A percentile compares a stretch with the other conserved stretches of the same genome.
phyloP scores from a whole-genome alignment of 768 basidiomycete genomes.

The Cyathus striatus region DNA sequence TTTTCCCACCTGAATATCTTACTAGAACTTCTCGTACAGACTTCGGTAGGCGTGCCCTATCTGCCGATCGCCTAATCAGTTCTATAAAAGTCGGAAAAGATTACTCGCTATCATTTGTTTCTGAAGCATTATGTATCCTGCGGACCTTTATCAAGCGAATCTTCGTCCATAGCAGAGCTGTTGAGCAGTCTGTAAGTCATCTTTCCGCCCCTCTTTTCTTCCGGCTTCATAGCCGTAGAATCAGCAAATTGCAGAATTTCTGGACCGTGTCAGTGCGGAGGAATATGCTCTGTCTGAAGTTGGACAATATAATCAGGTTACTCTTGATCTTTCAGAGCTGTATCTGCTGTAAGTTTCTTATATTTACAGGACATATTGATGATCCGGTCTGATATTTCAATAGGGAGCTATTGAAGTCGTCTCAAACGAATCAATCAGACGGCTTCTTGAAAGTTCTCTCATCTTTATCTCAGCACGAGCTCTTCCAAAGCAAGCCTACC shows the following conservation, averaged over 20 bases:
- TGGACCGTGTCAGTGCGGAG: conserved; percentile 31
- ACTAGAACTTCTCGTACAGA: conserved; percentile 43
- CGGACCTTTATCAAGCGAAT: conserved; percentile 27
- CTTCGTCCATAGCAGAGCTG: conserved; percentile 16
- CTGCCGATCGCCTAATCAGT: conserved; percentile 34
- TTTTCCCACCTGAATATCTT: conserved; percentile 62
- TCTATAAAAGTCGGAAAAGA: conserved; percentile 5
- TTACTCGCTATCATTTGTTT: conserved; percentile 2
- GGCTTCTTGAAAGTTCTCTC: conserved; percentile 6
- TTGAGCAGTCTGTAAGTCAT: conserved; percentile 19
- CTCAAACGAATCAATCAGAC: conserved; percentile 10
- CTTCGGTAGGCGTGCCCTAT: conserved; percentile 48
- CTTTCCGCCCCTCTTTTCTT: no score
- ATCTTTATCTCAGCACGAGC: conserved; percentile 7
- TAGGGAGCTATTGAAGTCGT: conserved; percentile 18
- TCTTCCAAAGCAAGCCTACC: conserved; percentile 4
- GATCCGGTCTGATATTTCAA: not conserved
- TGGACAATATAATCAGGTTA: conserved; percentile 24
- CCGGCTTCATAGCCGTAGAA: conserved; percentile 10
- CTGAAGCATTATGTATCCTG: conserved; percentile 20
- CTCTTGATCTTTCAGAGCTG: conserved; percentile 42
- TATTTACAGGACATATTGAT: not conserved
- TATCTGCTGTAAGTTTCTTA: conserved; percentile 37
- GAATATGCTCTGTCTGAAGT: not conserved
- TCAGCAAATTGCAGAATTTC: conserved; percentile 17